Evolutionary conservation across 345 rosid genomes (phyloP), one percentile per base, ranked within the genome.

Genomic region (Salix udensis): DNA sequence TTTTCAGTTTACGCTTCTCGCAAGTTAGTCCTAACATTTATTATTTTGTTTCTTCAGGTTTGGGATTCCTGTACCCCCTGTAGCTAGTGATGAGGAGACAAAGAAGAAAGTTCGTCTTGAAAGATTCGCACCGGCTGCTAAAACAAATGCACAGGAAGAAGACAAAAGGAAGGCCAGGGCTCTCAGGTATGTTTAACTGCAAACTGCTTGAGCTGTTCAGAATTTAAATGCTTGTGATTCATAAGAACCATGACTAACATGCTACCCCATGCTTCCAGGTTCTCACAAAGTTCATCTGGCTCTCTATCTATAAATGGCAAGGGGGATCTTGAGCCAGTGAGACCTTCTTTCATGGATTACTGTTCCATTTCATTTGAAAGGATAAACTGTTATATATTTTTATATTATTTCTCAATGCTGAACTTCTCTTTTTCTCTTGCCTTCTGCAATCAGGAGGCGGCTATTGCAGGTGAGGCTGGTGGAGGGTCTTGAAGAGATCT

Each of bases 91-190:
- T 70, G 92, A 84, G 81, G 97, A 89, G 12, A 84, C 84, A 7
- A 95, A 95, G 88, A 95, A 86, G 90, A 95, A 95, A 85, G 94
- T 96, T 71, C 87, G 98, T 73, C 91, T 86, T 48, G 90, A 90
- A 6, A 89, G 96, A 72, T 95, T 95, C 79, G 87, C 91, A 60
- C 78, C 86, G 28, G 77, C 79, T 70, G 28, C 92, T 4, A 88
- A 88, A 81, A 30, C 79, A 24, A 93, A 89, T 84, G 50, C 88
- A 0, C 80, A 81, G 79, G 97, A 89, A 74, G 97, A 91, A 72
- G 97, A 91, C 40, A 95, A 90, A 70, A 89, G 90, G 78, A 89
- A 93, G 82, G 97, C 93, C 37, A 88, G 94, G 87, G 93, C 97
- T 2, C 52, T 88, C 37, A 92, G 97, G 98, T 93, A 71, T 50